A percentile compares a stretch with the other conserved stretches of the same genome.
Conservation (phyloP, 257 asterid genomes). For the Przewalskia tangutica region DNA sequence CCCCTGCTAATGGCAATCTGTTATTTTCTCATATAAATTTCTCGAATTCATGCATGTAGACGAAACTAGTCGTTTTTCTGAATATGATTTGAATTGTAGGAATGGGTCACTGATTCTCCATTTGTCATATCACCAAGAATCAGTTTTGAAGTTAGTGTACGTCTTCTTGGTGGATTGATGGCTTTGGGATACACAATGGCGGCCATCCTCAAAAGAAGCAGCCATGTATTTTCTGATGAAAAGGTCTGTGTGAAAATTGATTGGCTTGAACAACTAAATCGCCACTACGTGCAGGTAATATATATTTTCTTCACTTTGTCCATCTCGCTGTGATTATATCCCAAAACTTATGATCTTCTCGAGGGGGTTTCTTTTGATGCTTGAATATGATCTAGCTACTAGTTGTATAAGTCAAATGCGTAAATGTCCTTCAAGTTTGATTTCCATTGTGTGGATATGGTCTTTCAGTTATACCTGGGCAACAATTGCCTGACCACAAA, state of each 20-base stretch:
- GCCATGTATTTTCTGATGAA: conserved; percentile 76
- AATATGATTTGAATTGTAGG: conserved; percentile 20
- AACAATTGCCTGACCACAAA: neutral
- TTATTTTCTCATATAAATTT: neutral
- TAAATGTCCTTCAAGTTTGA: neutral
- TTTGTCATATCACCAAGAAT: conserved; percentile 98
- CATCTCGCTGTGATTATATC: neutral
- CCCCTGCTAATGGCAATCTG: neutral
- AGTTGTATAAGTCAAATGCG: neutral
- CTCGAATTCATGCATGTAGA: neutral
- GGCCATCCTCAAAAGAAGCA: conserved; percentile 85
- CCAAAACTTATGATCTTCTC: neutral
- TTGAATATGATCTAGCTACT: neutral
- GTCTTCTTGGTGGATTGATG: conserved; percentile 98
- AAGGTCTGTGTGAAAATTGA: conserved; percentile 87
- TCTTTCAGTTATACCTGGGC: neutral
- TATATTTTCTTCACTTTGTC: neutral
- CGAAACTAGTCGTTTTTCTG: neutral
- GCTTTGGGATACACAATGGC: conserved; percentile 98
- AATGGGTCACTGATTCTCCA: conserved; percentile 94
- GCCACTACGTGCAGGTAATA: conserved; percentile 82
- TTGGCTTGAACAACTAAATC: conserved; percentile 87
- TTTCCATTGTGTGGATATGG: neutral
- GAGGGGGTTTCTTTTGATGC: neutral
- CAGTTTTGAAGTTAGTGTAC: conserved; percentile 93